These are phyloP conservation scores for Xanthoparmelia taractica DNA, from an alignment of 495 filamentous ascomycete species.

Conservation along the genomic window DNA sequence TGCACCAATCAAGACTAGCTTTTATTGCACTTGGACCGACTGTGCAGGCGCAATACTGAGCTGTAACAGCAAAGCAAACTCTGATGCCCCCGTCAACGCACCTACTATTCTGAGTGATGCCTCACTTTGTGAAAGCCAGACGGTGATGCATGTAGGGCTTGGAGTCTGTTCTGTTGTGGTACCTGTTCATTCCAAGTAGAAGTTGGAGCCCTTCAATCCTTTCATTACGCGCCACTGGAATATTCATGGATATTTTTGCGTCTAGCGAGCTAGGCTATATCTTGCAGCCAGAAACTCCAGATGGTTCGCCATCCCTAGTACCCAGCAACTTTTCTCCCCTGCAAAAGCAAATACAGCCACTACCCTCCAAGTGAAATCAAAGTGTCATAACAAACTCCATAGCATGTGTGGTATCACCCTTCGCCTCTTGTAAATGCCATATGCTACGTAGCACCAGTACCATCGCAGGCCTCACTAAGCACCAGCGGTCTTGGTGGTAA, in stretches of 20 bases:
- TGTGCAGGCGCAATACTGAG: too few relatives aligned
- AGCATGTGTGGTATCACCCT: not conserved
- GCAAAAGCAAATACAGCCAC: not conserved
- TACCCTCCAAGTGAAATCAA: not conserved
- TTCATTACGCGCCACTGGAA: not conserved
- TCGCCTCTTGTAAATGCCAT: conserved; percentile 11
- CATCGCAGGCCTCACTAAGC: conserved; percentile 3
- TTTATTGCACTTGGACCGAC: too few relatives aligned
- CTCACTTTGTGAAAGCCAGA: too few relatives aligned
- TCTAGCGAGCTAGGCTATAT: conserved; percentile 6
- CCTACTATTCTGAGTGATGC: not conserved
- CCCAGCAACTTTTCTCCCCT: not conserved
- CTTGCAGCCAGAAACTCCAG: not conserved
- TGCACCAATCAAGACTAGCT: too few relatives aligned
- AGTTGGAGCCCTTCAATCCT: too few relatives aligned
- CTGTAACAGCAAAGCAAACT: too few relatives aligned
- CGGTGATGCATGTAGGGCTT: not conserved
- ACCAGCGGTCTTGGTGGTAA: conserved; percentile 53
- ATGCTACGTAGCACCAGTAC: not conserved
- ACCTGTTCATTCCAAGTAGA: not conserved
- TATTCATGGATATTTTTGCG: not conserved
- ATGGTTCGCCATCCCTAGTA: not conserved
- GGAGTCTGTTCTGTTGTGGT: not conserved
- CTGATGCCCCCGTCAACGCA: too few relatives aligned
- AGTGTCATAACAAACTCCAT: not conserved